These are phyloP conservation scores for Purpureocillium lavendulum DNA, from an alignment of 2,329 filamentous ascomycete genomes.

Conservation along the genomic window DNA sequence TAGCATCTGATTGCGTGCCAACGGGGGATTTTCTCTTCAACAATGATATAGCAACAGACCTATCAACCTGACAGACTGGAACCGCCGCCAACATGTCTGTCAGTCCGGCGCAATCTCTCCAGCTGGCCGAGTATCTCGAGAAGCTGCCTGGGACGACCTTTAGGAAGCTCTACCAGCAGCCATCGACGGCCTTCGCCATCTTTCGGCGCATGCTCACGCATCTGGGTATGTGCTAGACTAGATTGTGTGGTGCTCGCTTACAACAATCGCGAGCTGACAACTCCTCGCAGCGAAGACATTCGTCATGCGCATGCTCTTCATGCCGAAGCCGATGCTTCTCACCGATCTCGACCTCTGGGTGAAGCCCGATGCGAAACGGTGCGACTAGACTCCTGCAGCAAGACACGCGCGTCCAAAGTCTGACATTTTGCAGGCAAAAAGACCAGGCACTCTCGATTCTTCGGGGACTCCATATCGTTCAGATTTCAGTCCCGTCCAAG, in stretches of 20 bases:
- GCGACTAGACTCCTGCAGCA: slow-evolving; percentile 1
- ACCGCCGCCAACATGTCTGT: slow-evolving; percentile 33
- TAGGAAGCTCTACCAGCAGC: slow-evolving; percentile 87
- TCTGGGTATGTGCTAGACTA: slow-evolving; percentile 61
- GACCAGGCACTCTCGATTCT: slow-evolving; percentile 79
- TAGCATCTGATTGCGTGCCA: no score
- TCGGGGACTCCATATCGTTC: slow-evolving; percentile 78
- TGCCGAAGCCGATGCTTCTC: slow-evolving; percentile 71
- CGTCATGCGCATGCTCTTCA: slow-evolving; percentile 92
- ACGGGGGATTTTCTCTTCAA: background rate
- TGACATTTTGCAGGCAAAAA: slow-evolving; percentile 49
- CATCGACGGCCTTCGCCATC: slow-evolving; percentile 88
- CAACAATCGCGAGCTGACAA: background rate
- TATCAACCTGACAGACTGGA: slow-evolving; percentile 15
- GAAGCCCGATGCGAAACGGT: slow-evolving; percentile 49
- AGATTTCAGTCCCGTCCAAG: slow-evolving; percentile 51
- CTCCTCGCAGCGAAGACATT: slow-evolving; percentile 71
- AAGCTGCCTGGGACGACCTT: slow-evolving; percentile 84
- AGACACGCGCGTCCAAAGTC: background rate
- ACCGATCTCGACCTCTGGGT: slow-evolving; percentile 82
- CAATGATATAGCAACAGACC: slow-evolving; percentile 8
- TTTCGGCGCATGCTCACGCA: slow-evolving; percentile 96
- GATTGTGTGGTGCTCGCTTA: background rate
- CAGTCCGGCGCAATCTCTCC: slow-evolving; percentile 40
- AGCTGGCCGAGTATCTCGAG: slow-evolving; percentile 85